Conservation (phyloP, 2,329 filamentous ascomycete species). For the Penicillium sp. region DNA sequence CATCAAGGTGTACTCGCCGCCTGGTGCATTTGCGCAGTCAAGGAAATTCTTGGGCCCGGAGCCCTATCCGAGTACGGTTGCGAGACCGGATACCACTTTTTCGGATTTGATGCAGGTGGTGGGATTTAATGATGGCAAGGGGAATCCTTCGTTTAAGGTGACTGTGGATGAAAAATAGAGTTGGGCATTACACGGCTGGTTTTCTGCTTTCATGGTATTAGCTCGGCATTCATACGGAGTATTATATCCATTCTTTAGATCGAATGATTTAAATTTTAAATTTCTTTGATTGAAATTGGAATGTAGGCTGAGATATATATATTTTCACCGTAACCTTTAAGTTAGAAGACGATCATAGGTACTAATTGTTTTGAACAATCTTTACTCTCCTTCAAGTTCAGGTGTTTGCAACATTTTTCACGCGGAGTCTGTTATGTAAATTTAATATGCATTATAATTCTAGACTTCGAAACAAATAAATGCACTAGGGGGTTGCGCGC, state of each 20-base stretch:
- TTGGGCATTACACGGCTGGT: neutral
- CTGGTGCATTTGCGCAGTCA: slow-evolving; percentile 33
- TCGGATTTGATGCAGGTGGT: slow-evolving; percentile 44
- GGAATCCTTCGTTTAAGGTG: slow-evolving; percentile 35
- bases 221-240: neutral
- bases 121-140: slow-evolving; percentile 36
- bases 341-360: no score
- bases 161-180: slow-evolving; percentile 12
- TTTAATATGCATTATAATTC: slow-evolving; percentile 8
- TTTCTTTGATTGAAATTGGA: no score
- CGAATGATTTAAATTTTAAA: no score
- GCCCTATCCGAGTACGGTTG: slow-evolving; percentile 25
- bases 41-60: slow-evolving; percentile 32
- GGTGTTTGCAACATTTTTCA: no score
- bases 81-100: slow-evolving; percentile 41
- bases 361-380: no score
- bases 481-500: slow-evolving; percentile 5
- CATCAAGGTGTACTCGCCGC: slow-evolving; percentile 53
- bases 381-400: no score
- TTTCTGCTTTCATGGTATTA: neutral
- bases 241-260: neutral
- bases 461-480: slow-evolving; percentile 9
- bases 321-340: no score
- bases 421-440: neutral
- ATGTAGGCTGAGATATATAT: no score